phyloP scores from a whole-genome alignment of 1,284 basidiomycete genomes.

The Tilletia walkeri region DNA sequence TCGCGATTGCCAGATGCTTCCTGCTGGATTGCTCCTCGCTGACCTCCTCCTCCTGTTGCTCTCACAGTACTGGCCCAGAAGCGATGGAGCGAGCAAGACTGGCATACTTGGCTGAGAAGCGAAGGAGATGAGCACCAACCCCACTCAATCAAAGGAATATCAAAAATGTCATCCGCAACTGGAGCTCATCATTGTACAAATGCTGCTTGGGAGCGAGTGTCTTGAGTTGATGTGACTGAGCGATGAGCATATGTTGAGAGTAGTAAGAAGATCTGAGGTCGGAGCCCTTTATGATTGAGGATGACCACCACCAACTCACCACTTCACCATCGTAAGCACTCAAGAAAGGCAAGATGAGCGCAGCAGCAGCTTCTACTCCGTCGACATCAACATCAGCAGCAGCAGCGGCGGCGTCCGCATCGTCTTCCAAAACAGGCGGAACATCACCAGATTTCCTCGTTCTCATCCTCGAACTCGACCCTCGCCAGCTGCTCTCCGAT shows the following conservation, averaged over 20 bases:
- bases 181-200: neutral
- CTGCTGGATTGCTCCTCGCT: neutral
- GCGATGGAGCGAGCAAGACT: conserved; percentile 16
- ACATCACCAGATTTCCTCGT: conserved; percentile 46
- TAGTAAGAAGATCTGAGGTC: no score
- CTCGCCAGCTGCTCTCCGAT: conserved; percentile 5
- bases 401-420: neutral
- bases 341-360: conserved; percentile 22
- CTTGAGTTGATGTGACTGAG: neutral
- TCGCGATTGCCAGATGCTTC: no score
- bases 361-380: neutral
- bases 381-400: conserved; percentile 2
- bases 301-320: no score
- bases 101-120: conserved; percentile 11
- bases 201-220: neutral
- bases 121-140: neutral
- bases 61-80: conserved; percentile 15
- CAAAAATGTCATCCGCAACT: neutral
- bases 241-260: neutral
- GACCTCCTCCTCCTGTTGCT: neutral
- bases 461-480: conserved; percentile 49
- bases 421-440: conserved; percentile 2
- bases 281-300: no score
- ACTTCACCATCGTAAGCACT: no score
- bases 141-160: no score